phyloP scores from a whole-genome alignment of 2,329 filamentous ascomycete species.

The Paraphaeosphaeria minitans region DNA sequence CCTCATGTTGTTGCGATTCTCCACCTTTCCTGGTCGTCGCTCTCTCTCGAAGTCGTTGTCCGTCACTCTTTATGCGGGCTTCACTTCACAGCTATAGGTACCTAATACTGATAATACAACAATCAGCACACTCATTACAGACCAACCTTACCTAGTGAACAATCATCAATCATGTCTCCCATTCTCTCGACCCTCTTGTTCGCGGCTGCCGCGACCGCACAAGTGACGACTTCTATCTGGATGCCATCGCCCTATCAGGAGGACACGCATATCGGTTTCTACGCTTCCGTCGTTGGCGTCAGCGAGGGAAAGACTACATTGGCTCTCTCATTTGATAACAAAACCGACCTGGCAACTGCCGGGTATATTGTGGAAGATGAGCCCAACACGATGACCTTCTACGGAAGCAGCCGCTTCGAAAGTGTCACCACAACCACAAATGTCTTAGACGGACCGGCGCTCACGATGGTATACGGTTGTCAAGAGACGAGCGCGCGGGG shows the following conservation, averaged over 20 bases:
- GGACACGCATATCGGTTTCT: slow-evolving; percentile 17
- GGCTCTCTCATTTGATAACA: slow-evolving; percentile 12
- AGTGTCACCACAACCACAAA: slow-evolving; percentile 9
- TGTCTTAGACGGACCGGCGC: background rate
- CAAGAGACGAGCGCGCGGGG: background rate
- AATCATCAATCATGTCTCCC: slow-evolving; percentile 27
- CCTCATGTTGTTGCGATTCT: slow-evolving; percentile 7
- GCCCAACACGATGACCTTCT: slow-evolving; percentile 17
- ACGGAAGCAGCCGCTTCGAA: slow-evolving; percentile 12
- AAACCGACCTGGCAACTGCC: slow-evolving; percentile 4
- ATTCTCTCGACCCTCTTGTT: slow-evolving; percentile 28
- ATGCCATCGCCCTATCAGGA: slow-evolving; percentile 22
- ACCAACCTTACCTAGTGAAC: background rate
- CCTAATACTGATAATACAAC: slow-evolving; percentile 9
- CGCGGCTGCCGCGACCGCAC: slow-evolving; percentile 27
- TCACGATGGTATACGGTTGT: slow-evolving; percentile 13
- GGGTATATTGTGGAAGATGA: slow-evolving; percentile 6
- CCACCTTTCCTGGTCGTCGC: slow-evolving; percentile 8
- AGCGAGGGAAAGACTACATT: slow-evolving; percentile 29
- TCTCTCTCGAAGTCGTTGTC: slow-evolving; percentile 12
- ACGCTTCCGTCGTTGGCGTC: slow-evolving; percentile 30
- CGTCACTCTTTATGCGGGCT: slow-evolving; percentile 14
- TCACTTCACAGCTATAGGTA: background rate
- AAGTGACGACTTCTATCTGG: slow-evolving; percentile 38
- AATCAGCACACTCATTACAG: slow-evolving; percentile 3